A percentile compares a stretch with the other conserved stretches of the same genome.
Evolutionary conservation across 2,329 filamentous ascomycete species (phyloP).

Genomic region (Diaporthe vexans): DNA sequence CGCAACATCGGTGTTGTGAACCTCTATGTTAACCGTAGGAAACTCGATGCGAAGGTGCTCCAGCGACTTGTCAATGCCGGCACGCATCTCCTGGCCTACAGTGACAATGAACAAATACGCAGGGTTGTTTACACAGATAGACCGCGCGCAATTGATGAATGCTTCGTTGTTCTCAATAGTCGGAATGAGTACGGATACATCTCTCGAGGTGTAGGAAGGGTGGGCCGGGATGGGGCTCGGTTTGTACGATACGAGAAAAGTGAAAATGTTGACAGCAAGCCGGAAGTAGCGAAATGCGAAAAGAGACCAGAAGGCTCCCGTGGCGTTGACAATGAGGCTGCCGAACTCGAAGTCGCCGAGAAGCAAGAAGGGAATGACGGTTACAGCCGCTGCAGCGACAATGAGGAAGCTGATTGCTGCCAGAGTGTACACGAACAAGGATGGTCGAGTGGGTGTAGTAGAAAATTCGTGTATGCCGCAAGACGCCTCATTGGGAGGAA

Average conservation of each 20-base stretch:
- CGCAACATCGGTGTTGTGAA: neutral
- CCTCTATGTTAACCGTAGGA: neutral
- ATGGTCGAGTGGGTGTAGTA: neutral
- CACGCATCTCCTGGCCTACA: neutral
- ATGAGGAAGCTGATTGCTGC: neutral
- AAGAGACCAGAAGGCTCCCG: neutral
- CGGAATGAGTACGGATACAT: neutral
- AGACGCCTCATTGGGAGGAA: neutral
- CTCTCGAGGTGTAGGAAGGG: neutral
- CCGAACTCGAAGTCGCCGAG: neutral
- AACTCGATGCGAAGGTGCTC: neutral
- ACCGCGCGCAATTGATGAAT: neutral
- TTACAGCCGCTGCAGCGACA: neutral
- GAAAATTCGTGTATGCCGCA: neutral
- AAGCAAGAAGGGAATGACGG: neutral
- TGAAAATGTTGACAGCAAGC: slow-evolving; percentile 9
- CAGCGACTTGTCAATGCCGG: neutral
- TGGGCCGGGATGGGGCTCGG: neutral
- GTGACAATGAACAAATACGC: neutral
- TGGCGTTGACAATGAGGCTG: neutral
- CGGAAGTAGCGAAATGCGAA: neutral
- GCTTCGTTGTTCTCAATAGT: slow-evolving; percentile 4
- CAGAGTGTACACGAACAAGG: neutral
- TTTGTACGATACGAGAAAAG: neutral
- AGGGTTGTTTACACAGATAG: neutral